A percentile compares a stretch with the other conserved stretches of the same genome.
Conservation (phyloP, 371 early-diverging fungal genomes). For the Nematocida displodere region DNA sequence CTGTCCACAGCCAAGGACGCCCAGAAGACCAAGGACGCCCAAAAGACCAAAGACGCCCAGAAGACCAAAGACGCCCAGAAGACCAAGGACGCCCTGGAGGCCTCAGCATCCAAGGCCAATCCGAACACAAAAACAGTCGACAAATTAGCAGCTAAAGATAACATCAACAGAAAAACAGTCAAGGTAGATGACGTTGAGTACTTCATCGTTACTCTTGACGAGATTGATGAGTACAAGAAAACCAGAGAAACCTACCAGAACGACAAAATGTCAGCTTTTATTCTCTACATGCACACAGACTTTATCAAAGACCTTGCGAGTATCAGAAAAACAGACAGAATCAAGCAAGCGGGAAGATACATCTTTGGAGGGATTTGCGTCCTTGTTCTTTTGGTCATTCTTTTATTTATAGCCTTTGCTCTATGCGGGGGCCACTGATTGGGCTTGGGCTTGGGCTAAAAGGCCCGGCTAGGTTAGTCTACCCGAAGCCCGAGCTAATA, state of each 20-base stretch:
- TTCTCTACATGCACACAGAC: conserved; percentile 41
- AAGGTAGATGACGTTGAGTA: conserved; percentile 1
- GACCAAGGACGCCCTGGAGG: no score
- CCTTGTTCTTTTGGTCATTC: conserved; percentile 4
- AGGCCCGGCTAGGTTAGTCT: no score
- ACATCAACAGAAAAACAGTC: conserved; percentile 22
- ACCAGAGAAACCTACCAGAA: conserved; percentile 5
- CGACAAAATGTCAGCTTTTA: conserved; percentile 20
- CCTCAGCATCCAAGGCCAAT: no score
- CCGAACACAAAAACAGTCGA: no score
- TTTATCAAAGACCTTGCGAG: conserved; percentile 20
- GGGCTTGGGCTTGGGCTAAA: no score
- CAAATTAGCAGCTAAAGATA: no score
- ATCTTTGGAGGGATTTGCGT: background rate
- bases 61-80: no score
- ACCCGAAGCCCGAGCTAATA: no score
- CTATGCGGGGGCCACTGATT: background rate
- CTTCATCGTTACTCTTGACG: conserved; percentile 37
- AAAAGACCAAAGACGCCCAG: background rate
- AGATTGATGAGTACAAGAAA: conserved; percentile 13
- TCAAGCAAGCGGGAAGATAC: background rate
- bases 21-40: no score
- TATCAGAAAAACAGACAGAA: background rate
- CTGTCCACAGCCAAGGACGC: no score
- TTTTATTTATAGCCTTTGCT: conserved; percentile 1